phyloP scores from a whole-genome alignment of 805 yeast genomes.

The Spathaspora boniae region DNA sequence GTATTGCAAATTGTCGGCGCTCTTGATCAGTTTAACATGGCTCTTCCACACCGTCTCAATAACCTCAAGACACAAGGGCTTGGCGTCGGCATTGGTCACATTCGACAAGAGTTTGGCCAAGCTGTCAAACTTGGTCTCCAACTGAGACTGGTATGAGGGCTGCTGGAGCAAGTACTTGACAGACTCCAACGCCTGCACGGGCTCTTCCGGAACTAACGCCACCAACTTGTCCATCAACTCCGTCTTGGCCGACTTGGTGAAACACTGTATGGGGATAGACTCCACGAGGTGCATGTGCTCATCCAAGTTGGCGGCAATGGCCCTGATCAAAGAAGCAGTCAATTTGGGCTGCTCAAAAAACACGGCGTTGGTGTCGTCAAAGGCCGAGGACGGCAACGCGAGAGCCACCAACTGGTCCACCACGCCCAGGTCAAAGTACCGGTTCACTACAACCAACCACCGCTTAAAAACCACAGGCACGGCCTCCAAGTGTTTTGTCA shows the following conservation, averaged over 20 bases:
- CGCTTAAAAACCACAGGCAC: conserved; percentile 33
- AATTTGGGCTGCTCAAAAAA: conserved; percentile 49
- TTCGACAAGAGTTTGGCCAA: conserved; percentile 17
- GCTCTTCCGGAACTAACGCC: conserved; percentile 5
- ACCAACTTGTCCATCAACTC: conserved; percentile 13
- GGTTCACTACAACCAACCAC: conserved; percentile 52
- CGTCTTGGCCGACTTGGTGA: conserved; percentile 21
- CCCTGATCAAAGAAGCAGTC: conserved; percentile 23
- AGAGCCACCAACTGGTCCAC: conserved; percentile 24
- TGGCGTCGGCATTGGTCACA: conserved; percentile 1
- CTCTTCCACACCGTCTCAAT: conserved; percentile 37
- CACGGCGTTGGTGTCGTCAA: conserved; percentile 26
- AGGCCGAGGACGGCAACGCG: conserved; percentile 15
- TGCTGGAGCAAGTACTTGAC: conserved; percentile 41
- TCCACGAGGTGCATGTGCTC: conserved; percentile 5
- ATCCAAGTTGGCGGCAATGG: conserved; percentile 12
- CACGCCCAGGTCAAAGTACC: conserved; percentile 25
- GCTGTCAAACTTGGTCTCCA: conserved; percentile 42
- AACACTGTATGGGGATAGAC: conserved; percentile 50
- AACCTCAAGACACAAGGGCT: conserved; percentile 15
- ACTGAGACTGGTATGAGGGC: conserved; percentile 51
- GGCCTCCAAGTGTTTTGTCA: conserved; percentile 10
- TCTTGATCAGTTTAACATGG: conserved; percentile 39
- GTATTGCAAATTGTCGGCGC: conserved; percentile 19
- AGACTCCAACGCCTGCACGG: conserved; percentile 6